A percentile compares a stretch with the other conserved stretches of the same genome.
phyloP scores from a whole-genome alignment of 202 grass and related monocot species.

The Zizania palustris region DNA sequence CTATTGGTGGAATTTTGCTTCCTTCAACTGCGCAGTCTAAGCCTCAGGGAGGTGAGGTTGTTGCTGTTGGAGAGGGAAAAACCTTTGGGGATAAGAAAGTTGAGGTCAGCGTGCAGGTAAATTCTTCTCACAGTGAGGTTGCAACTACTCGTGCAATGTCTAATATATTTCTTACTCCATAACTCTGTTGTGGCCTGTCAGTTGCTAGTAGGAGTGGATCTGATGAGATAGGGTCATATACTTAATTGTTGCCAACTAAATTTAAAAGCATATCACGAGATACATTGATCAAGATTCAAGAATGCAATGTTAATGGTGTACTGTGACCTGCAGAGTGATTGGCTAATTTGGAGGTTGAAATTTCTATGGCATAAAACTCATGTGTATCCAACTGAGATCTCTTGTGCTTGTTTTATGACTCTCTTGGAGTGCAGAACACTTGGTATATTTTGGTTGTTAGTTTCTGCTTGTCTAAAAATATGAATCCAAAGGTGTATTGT shows the following conservation, averaged over 20 bases:
- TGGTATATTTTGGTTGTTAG: not conserved
- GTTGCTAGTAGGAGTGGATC: not conserved
- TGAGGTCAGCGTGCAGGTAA: conserved; percentile 63
- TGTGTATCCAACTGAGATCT: not conserved
- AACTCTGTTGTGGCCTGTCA: not conserved
- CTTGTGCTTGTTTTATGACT: not conserved
- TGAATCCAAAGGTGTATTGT: not conserved
- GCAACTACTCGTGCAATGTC: not conserved
- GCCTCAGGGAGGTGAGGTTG: conserved; percentile 80
- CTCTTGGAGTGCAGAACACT: not conserved
- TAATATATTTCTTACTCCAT: not conserved
- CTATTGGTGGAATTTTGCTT: conserved; percentile 81
- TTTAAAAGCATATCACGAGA: not conserved
- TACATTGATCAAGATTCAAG: not conserved
- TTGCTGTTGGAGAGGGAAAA: conserved; percentile 77
- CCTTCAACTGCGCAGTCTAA: conserved; percentile 68
- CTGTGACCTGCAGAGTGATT: not conserved
- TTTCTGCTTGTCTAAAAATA: not conserved
- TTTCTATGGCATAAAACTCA: not conserved
- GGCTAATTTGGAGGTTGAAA: not conserved
- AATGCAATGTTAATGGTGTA: conserved; percentile 9
- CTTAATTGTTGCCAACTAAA: conserved; percentile 8
- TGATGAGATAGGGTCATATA: not conserved
- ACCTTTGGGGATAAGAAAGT: conserved; percentile 74
- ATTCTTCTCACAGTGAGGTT: not conserved